phyloP scores from a whole-genome alignment of 345 rosid genomes.

The Eucalyptus fibrosa region DNA sequence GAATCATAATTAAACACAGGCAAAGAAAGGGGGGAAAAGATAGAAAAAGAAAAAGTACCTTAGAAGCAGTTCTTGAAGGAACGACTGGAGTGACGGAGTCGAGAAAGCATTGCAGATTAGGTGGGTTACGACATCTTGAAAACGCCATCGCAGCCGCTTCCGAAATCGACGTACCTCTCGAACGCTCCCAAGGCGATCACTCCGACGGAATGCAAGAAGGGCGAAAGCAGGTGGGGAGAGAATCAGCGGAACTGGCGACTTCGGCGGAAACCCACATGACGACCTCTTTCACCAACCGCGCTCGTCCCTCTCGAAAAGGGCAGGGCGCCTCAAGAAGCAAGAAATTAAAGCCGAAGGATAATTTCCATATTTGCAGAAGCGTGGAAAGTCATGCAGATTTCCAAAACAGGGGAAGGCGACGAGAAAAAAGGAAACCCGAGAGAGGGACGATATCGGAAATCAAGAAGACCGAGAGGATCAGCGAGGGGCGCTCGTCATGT shows the following conservation, averaged over 20 bases:
- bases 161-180: not conserved
- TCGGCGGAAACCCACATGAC: not conserved
- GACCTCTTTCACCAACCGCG: not conserved
- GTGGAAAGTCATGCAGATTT: not conserved
- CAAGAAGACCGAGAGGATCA: not conserved
- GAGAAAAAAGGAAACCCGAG: not conserved
- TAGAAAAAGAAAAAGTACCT: conserved; percentile 11
- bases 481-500: not conserved
- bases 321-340: not conserved
- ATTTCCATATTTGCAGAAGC: not conserved
- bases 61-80: conserved; percentile 24
- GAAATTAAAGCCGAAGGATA: not conserved
- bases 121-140: not conserved
- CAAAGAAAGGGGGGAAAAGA: not conserved
- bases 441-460: not conserved
- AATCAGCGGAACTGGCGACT: not conserved
- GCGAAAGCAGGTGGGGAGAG: not conserved
- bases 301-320: not conserved
- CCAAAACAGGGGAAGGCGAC: not conserved
- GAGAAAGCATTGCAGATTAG: conserved; percentile 34
- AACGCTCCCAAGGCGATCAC: not conserved
- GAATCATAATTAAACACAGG: not conserved
- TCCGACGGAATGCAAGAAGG: not conserved
- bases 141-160: not conserved
- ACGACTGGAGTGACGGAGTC: conserved; percentile 36